Conservation (phyloP, 176 grass and related monocot genomes). For the Leersia perrieri region DNA sequence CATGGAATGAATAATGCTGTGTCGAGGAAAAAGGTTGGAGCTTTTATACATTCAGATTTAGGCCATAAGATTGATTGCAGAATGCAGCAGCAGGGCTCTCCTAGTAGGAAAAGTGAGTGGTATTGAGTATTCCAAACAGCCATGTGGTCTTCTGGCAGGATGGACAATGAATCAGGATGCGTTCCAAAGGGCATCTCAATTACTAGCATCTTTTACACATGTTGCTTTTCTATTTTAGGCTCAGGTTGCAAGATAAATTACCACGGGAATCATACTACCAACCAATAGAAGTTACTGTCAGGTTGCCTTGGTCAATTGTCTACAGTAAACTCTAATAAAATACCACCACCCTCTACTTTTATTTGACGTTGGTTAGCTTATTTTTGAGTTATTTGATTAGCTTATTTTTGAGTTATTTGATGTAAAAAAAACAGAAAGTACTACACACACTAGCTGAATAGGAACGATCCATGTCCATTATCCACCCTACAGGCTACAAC, state of each 20-base stretch:
- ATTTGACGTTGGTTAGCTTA: no score
- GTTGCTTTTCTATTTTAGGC: neutral
- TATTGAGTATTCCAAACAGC: no score
- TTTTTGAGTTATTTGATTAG: no score
- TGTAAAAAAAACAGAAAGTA: no score
- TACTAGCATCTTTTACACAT: neutral
- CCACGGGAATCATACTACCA: neutral
- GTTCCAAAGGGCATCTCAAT: neutral
- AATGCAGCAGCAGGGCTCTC: neutral
- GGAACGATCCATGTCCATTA: neutral
- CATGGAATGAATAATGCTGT: neutral
- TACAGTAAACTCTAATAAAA: neutral
- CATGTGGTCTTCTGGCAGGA: conserved; percentile 6
- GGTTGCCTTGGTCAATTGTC: neutral
- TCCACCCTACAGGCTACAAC: neutral
- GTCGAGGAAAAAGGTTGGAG: neutral
- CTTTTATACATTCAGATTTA: neutral
- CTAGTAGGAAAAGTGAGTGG: neutral
- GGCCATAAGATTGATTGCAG: neutral
- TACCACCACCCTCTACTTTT: no score
- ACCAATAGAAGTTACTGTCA: neutral
- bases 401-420: no score
- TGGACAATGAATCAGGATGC: neutral
- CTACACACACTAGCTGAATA: neutral
- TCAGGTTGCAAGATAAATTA: neutral